Percentiles rank a stretch among this genome's conserved stretches.
Conservation (phyloP, 768 basidiomycete genomes). For the Tulasnella sp. region DNA sequence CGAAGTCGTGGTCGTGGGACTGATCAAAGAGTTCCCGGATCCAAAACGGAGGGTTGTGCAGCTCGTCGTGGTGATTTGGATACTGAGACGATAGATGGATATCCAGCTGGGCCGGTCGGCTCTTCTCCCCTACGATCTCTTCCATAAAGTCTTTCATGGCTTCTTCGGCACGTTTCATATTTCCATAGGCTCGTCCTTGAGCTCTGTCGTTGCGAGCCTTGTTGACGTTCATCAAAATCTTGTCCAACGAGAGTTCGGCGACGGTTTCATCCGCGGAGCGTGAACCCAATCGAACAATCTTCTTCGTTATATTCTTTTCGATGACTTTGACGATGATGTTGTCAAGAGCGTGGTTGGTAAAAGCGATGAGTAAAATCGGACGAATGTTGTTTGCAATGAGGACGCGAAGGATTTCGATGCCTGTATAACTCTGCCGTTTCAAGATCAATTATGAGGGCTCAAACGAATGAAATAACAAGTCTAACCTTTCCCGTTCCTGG, state of each 20-base stretch:
- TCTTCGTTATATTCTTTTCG: constrained; percentile 53
- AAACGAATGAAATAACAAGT: background rate
- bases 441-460: background rate
- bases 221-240: background rate
- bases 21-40: constrained; percentile 29
- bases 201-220: background rate
- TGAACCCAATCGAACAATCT: constrained; percentile 61
- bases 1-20: constrained; percentile 16
- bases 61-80: constrained; percentile 42
- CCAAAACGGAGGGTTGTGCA: constrained; percentile 46
- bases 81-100: constrained; percentile 40
- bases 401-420: constrained; percentile 60
- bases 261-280: constrained; percentile 25
- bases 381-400: constrained; percentile 45
- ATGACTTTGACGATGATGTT: constrained; percentile 59
- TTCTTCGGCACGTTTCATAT: constrained; percentile 41
- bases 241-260: background rate
- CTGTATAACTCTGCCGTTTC: constrained; percentile 51
- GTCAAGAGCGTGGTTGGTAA: constrained; percentile 75
- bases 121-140: constrained; percentile 32
- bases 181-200: constrained; percentile 36
- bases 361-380: constrained; percentile 54
- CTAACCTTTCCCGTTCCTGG: constrained; percentile 71
- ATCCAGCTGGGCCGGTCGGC: constrained; percentile 35
- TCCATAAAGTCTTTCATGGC: constrained; percentile 45